Evolutionary conservation across 192 early-diverging fungal species (phyloP), one percentile per base, ranked within the genome.

Genomic region (Backusella westeae): DNA sequence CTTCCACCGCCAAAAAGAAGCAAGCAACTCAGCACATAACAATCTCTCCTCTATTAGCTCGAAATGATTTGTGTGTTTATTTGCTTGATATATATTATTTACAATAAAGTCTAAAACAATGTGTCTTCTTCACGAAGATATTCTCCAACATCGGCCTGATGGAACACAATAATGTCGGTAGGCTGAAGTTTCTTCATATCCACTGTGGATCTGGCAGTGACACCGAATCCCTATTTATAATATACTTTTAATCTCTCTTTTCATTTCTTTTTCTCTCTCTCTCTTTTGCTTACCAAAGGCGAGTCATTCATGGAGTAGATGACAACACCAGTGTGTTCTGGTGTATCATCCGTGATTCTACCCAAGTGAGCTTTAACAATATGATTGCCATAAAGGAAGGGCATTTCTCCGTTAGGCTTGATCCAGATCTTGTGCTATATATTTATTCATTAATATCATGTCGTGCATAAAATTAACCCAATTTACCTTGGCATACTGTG

Each of bases 321-420:
- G 8, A 99, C 91, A 6, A 98, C 96, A 77, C 98, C 98, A 81
- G 97, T 95, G 84, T 99, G 95, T 82, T 98, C 95, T 35, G 98
- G 98, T 32, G 96, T 98, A 83, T 99, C 97, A 80, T 99, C 98
- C 8, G 98, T 98, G 71, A 98, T 95, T 56, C 98, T 87, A 21
- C 97, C 96, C 74, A 99, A 85, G 80, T 99, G 98, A 10, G 97
- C 98, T 83, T 98, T 99, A 71, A 97, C 89, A 52, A 98, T 89
- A 80, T 99, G 93, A 89, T 99, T 99, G 14, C 98, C 97, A 79
- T 99, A 99, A 75, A 99, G 76, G 87, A 96, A 99, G 10, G 96
- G 94, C 97, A 97, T 98, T 85, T 99, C 98, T 69, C 98, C 98
- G 80, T 95, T 97, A 46, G 98, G 96, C 83, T 98, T 99, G 67